Percentiles rank a stretch among this genome's conserved stretches.
Conservation (phyloP, 805 yeast species). For the Saccharomycopsis guyanensis region DNA sequence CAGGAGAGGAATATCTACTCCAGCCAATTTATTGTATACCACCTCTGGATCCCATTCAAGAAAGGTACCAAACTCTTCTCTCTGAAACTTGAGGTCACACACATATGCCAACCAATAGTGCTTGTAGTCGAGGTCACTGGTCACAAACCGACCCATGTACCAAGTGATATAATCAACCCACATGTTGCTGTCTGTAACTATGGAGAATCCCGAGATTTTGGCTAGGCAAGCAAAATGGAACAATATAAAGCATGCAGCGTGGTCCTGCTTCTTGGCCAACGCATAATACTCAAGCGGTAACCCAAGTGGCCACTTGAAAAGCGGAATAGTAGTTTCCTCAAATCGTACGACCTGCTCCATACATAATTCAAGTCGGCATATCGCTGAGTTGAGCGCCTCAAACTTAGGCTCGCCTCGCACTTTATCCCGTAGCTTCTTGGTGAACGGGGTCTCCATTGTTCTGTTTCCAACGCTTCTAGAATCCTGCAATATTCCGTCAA, state of each 20-base stretch:
- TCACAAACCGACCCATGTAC: not conserved
- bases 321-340: not conserved
- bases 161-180: not conserved
- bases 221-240: not conserved
- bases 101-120: not conserved
- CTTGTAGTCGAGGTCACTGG: not conserved
- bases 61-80: not conserved
- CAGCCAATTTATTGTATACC: not conserved
- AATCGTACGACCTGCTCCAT: not conserved
- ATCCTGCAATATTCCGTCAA: not conserved
- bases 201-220: not conserved
- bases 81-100: not conserved
- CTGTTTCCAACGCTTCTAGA: not conserved
- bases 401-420: not conserved
- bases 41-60: not conserved
- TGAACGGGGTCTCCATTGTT: not conserved
- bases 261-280: not conserved
- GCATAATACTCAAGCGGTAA: not conserved
- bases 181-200: not conserved
- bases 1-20: too few relatives aligned
- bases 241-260: not conserved
- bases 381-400: not conserved
- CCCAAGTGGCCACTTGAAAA: not conserved
- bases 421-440: not conserved
- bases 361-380: not conserved